Evolutionary conservation across 441 rosid species (phyloP).

Genomic region (Populus hybrid): DNA sequence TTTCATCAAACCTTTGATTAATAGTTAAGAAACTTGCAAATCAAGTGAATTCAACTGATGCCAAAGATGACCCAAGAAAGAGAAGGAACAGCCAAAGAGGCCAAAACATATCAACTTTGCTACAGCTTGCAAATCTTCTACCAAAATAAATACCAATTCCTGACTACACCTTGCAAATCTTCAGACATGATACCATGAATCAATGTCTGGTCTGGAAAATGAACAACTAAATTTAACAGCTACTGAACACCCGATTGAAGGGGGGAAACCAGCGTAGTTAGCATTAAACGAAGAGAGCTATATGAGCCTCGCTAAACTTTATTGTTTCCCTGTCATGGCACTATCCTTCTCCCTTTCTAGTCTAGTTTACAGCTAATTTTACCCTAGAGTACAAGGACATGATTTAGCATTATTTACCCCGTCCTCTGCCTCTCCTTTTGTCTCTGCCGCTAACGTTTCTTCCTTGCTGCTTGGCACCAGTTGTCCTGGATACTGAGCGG

Average conservation of each 20-base stretch:
- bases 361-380: constrained; percentile 30
- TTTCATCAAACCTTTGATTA: no score
- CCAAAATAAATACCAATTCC: not conserved
- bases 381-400: constrained; percentile 19
- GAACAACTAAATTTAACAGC: constrained; percentile 9
- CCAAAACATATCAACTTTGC: no score
- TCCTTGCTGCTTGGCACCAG: constrained; percentile 31
- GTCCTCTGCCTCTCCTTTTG: constrained; percentile 49
- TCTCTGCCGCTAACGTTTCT: constrained; percentile 34
- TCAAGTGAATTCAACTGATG: no score
- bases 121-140: not conserved
- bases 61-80: no score
- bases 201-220: not conserved
- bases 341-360: not conserved
- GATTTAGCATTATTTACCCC: constrained; percentile 28
- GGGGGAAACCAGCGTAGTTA: not conserved
- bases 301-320: constrained; percentile 13
- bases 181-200: not conserved
- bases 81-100: no score
- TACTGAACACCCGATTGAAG: constrained; percentile 2
- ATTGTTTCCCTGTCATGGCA: constrained; percentile 8
- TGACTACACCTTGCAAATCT: not conserved
- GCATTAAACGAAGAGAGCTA: not conserved
- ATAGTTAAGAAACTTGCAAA: no score
- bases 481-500: constrained; percentile 27